Percentiles rank a stretch among this genome's conserved stretches.
Evolutionary conservation across 2,329 filamentous ascomycete species (phyloP).

Genomic region (Purpureocillium takamizusanense): DNA sequence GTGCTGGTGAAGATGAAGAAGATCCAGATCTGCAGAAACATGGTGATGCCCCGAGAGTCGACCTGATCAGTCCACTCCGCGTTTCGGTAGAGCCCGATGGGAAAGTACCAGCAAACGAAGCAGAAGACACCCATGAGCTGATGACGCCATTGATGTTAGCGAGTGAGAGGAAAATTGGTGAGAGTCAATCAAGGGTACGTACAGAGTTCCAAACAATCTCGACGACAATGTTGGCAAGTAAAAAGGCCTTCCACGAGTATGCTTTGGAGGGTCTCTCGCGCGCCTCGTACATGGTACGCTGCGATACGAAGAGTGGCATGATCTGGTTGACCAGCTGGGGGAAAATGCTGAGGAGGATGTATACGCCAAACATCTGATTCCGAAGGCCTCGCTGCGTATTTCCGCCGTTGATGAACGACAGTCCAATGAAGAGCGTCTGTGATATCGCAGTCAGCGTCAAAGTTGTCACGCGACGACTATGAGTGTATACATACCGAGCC

Average conservation of each 20-base stretch:
- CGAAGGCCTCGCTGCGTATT: constrained; percentile 57
- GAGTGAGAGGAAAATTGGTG: too few relatives aligned
- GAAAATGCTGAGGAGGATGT: constrained; percentile 65
- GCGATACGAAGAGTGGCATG: constrained; percentile 62
- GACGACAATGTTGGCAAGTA: constrained; percentile 40
- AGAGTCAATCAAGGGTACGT: too few relatives aligned
- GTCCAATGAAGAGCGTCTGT: constrained; percentile 53
- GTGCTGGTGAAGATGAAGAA: constrained; percentile 60
- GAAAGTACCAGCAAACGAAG: constrained; percentile 61
- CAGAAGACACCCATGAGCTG: constrained; percentile 38
- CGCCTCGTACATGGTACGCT: constrained; percentile 61
- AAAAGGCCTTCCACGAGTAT: constrained; percentile 61
- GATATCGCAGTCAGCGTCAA: too few relatives aligned
- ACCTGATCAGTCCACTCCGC: constrained; percentile 39
- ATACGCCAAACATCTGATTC: constrained; percentile 63
- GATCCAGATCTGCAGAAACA: constrained; percentile 53
- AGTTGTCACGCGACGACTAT: too few relatives aligned
- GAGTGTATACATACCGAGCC: constrained; percentile 18
- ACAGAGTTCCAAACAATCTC: constrained; percentile 4
- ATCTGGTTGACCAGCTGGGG: constrained; percentile 43
- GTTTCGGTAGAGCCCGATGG: constrained; percentile 53
- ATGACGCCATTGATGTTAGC: too few relatives aligned
- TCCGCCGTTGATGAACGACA: constrained; percentile 55
- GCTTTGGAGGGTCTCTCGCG: constrained; percentile 59
- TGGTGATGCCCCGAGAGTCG: constrained; percentile 42